phyloP scores from a whole-genome alignment of 257 asterid species.

The Cynanchum wilfordii region DNA sequence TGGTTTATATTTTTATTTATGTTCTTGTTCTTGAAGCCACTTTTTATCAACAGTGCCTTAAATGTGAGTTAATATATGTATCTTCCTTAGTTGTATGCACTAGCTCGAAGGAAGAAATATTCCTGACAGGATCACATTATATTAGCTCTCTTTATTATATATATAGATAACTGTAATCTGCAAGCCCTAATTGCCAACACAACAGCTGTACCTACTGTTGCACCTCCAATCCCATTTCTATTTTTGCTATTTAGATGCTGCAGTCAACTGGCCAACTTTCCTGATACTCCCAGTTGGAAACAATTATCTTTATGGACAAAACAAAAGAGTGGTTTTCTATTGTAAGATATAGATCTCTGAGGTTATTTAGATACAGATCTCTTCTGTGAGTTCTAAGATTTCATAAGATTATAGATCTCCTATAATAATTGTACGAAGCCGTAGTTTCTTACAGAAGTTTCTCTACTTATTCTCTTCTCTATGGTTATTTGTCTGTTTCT shows the following conservation, averaged over 20 bases:
- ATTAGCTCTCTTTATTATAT: too few relatives aligned
- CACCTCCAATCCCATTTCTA: not conserved
- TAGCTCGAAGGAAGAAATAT: slow-evolving; percentile 15
- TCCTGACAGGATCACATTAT: slow-evolving; percentile 22
- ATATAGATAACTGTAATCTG: too few relatives aligned
- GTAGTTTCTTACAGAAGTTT: too few relatives aligned
- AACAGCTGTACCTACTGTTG: slow-evolving; percentile 14
- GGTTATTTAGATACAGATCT: not conserved
- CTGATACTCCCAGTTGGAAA: not conserved
- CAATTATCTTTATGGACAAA: not conserved
- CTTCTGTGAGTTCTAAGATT: not conserved
- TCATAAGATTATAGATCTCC: not conserved
- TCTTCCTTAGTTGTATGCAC: too few relatives aligned
- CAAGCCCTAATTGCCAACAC: too few relatives aligned
- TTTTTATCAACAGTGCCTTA: too few relatives aligned
- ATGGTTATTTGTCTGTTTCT: not conserved
- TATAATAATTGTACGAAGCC: too few relatives aligned
- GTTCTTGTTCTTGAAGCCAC: too few relatives aligned
- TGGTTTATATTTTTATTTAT: too few relatives aligned
- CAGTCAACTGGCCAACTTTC: not conserved
- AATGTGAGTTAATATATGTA: too few relatives aligned
- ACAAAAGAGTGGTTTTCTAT: not conserved
- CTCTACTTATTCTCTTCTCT: too few relatives aligned
- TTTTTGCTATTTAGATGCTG: not conserved
- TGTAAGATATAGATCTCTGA: not conserved